These are phyloP conservation scores for Amphirosellinia nigrospora DNA, from an alignment of 495 filamentous ascomycete genomes.

Conservation along the genomic window DNA sequence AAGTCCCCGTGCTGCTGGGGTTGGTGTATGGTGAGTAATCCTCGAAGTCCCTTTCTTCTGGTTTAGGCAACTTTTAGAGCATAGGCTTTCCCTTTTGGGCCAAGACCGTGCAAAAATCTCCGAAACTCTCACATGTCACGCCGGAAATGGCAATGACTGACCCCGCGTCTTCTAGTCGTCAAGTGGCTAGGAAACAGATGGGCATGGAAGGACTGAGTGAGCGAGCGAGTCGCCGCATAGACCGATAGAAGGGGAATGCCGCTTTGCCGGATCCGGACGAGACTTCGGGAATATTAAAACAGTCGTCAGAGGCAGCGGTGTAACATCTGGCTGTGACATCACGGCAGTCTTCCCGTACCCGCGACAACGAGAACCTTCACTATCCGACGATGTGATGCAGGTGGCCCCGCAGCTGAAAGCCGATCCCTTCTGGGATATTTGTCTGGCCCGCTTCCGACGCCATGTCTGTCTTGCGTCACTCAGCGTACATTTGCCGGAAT, in stretches of 20 bases:
- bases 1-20: conserved; percentile 83
- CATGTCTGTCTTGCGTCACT: not conserved
- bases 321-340: not conserved
- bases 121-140: no score
- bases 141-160: no score
- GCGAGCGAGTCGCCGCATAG: not conserved
- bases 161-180: conserved; percentile 47
- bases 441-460: not conserved
- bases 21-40: conserved; percentile 66
- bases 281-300: not conserved
- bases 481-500: not conserved
- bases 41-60: no score
- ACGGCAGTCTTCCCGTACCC: not conserved
- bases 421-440: not conserved
- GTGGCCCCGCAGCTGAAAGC: not conserved
- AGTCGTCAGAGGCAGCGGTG: not conserved
- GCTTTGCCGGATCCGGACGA: not conserved
- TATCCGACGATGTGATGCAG: not conserved
- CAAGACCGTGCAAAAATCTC: no score
- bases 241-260: no score
- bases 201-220: conserved; percentile 60
- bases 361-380: not conserved
- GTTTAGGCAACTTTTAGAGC: no score
- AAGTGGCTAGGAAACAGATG: conserved; percentile 61
- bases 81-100: no score